A percentile compares a stretch with the other conserved stretches of the same genome.
phyloP scores from a whole-genome alignment of 352 stramenopile genomes.

The Phytopythium montanum region DNA sequence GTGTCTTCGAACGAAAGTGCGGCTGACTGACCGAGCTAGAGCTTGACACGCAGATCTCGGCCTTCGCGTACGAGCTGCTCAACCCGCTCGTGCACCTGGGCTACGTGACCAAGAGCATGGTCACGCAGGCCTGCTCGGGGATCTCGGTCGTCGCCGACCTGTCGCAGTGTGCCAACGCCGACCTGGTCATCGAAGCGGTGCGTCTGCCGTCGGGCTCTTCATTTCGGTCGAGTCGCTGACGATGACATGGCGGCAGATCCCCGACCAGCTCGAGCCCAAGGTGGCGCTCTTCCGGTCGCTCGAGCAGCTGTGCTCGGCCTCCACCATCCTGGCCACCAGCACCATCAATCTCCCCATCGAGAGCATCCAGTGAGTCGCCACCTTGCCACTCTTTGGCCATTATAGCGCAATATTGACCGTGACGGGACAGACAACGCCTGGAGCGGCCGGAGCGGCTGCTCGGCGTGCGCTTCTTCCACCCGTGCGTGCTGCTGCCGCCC shows the following conservation, averaged over 20 bases:
- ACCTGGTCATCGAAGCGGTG: constrained; percentile 64
- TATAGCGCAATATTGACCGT: background rate
- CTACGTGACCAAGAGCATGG: constrained; percentile 76
- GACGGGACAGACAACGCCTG: constrained; percentile 17
- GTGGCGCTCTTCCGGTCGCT: constrained; percentile 56
- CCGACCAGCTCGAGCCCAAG: constrained; percentile 57
- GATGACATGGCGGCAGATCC: constrained; percentile 27
- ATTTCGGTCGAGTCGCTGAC: background rate
- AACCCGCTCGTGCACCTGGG: constrained; percentile 68
- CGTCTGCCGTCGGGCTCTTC: background rate
- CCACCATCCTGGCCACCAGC: constrained; percentile 56
- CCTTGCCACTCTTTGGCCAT: background rate
- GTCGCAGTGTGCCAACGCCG: constrained; percentile 37
- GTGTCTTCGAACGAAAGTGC: background rate
- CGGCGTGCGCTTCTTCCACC: constrained; percentile 72
- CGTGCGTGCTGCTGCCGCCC: constrained; percentile 55
- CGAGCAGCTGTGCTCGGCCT: constrained; percentile 47
- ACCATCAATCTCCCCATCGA: constrained; percentile 59
- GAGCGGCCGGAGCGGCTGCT: constrained; percentile 47
- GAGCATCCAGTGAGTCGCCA: constrained; percentile 46
- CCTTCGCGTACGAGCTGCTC: constrained; percentile 59
- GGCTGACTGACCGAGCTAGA: background rate
- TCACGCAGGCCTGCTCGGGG: constrained; percentile 51
- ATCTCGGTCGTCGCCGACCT: constrained; percentile 45
- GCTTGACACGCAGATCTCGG: constrained; percentile 28